These are phyloP conservation scores for Epichloe uncinata DNA, from an alignment of 2,329 filamentous ascomycete species.

Conservation along the genomic window DNA sequence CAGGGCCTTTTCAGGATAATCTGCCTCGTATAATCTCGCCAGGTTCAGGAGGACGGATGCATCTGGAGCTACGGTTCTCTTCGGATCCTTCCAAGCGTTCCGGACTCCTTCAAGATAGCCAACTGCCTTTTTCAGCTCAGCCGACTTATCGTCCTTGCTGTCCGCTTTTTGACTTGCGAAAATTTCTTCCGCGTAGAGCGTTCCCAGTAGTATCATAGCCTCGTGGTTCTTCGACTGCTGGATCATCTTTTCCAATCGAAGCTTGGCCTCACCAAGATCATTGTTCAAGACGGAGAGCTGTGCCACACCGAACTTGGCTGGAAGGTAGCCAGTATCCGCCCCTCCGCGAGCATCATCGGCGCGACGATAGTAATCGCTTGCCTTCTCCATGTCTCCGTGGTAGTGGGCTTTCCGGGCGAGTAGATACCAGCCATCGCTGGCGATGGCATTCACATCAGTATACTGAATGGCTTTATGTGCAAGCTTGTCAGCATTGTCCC, in stretches of 20 bases:
- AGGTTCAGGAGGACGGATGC: conserved; percentile 83
- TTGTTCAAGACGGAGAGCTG: conserved; percentile 77
- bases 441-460: conserved; percentile 91
- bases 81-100: conserved; percentile 82
- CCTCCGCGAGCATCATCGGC: conserved; percentile 88
- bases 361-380: conserved; percentile 75
- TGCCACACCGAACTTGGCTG: conserved; percentile 87
- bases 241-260: conserved; percentile 86
- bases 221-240: conserved; percentile 74
- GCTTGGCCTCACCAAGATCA: conserved; percentile 83
- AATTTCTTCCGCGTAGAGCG: conserved; percentile 86
- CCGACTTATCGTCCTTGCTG: conserved; percentile 73
- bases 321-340: conserved; percentile 78
- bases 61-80: conserved; percentile 70
- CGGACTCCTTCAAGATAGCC: conserved; percentile 73
- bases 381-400: conserved; percentile 58
- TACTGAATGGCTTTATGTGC: conserved; percentile 89
- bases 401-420: conserved; percentile 87
- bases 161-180: conserved; percentile 63
- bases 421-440: conserved; percentile 95
- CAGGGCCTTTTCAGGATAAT: conserved; percentile 78
- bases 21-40: conserved; percentile 76
- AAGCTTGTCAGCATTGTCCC: conserved; percentile 70
- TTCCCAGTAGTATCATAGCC: conserved; percentile 83
- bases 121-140: conserved; percentile 77